These are phyloP conservation scores for Ophiostoma ulmi DNA, from an alignment of 2,329 filamentous ascomycete genomes.

Conservation along the genomic window DNA sequence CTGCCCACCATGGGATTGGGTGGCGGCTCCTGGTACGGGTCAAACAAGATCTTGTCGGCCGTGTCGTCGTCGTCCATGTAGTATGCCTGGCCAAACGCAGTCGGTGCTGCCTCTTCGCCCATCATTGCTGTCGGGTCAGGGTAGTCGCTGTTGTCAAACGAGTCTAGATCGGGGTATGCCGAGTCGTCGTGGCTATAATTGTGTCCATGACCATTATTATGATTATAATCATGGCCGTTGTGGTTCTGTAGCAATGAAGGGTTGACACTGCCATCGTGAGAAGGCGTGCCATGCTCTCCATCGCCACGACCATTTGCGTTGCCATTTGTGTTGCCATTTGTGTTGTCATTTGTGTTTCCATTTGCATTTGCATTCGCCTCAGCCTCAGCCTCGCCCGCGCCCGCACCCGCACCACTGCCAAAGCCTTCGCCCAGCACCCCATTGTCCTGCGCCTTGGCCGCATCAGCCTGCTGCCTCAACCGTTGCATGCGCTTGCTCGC, in stretches of 20 bases:
- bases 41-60: slow-evolving; percentile 55
- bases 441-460: slow-evolving; percentile 49
- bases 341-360: not conserved
- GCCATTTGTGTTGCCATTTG: not conserved
- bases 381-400: not conserved
- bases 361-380: not conserved
- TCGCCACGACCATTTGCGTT: not conserved
- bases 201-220: too few relatives aligned
- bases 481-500: slow-evolving; percentile 54
- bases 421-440: slow-evolving; percentile 22
- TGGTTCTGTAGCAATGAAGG: slow-evolving; percentile 16
- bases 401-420: not conserved
- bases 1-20: slow-evolving; percentile 41
- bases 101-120: slow-evolving; percentile 27
- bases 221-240: not conserved
- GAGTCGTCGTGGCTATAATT: not conserved
- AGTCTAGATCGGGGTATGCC: not conserved
- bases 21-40: slow-evolving; percentile 52
- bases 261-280: not conserved
- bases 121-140: slow-evolving; percentile 13
- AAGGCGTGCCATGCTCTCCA: not conserved
- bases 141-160: not conserved
- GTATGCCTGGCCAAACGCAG: slow-evolving; percentile 53
- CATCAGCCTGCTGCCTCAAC: slow-evolving; percentile 52
- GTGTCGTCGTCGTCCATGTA: slow-evolving; percentile 57